phyloP scores from a whole-genome alignment of 192 early-diverging fungal genomes.

The Linnemannia hyalina region DNA sequence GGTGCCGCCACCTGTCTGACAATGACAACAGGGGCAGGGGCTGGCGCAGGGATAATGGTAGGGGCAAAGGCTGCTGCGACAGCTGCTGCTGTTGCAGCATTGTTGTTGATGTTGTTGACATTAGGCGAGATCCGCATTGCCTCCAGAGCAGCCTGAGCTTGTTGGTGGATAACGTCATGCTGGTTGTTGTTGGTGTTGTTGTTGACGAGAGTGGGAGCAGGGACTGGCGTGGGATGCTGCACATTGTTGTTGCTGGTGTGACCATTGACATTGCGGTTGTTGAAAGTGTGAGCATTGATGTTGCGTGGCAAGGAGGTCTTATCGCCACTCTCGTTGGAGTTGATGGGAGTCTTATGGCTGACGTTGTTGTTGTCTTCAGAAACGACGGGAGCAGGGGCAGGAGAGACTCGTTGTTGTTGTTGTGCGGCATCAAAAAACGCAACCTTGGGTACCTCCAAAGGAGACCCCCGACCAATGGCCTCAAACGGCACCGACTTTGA shows the following conservation, averaged over 20 bases:
- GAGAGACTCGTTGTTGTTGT: background rate
- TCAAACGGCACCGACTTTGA: conserved; percentile 16
- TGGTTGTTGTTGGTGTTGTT: background rate
- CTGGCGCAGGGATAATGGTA: background rate
- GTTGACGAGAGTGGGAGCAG: background rate
- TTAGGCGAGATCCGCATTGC: background rate
- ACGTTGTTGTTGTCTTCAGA: background rate
- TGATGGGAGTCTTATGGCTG: background rate
- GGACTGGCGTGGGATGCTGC: background rate
- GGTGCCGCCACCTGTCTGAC: conserved; percentile 1
- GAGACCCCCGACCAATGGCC: conserved; percentile 22
- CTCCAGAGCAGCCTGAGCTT: background rate
- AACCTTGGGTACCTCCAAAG: conserved; percentile 21
- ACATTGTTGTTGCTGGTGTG: background rate
- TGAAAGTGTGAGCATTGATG: conserved; percentile 5
- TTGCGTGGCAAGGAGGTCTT: background rate
- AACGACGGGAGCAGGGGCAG: background rate
- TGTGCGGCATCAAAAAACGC: conserved; percentile 26
- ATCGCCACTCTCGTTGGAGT: background rate
- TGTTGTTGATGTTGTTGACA: background rate
- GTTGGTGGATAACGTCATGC: background rate
- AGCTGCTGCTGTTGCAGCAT: background rate
- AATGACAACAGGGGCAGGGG: background rate
- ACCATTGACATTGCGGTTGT: background rate
- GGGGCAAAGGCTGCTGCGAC: background rate